Evolutionary conservation across 2,329 filamentous ascomycete species (phyloP), one percentile per base, ranked within the genome.

Genomic region (Trichophyton benhamiae): DNA sequence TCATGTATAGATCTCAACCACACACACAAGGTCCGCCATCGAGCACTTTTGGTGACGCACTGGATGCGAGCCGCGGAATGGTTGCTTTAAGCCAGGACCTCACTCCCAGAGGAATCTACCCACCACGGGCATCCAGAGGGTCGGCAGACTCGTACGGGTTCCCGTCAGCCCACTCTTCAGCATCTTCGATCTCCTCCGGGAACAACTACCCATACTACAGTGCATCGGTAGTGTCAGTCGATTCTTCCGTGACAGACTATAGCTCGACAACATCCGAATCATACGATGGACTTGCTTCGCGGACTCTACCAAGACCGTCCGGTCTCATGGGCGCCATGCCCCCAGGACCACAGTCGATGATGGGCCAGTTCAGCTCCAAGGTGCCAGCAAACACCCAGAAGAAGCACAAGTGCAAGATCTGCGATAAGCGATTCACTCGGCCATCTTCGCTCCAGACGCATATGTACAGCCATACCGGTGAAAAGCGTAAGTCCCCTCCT

Each of bases 321-420:
- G 86, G 83, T 42, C 77, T 88, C 13, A 71, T 87, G 61, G 78
- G 78, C 49, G 84, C 81, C 62, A 81, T 86, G 36, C 89, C 90
- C 1, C 90, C 91, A 0, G 90, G 90, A 17, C 91, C 91, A 1
- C 89, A 95, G 72, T 95, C 91, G 0, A 96, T 99, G 91, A 99
- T 99, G 94, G 86, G 90, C 59, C 91, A 95, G 70, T 97, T 97
- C 78, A 96, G 89, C 76, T 96, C 92, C 65, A 96, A 96, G 77
- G 87, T 96, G 59, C 91, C 91, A 0, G 91, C 89, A 17, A 96
- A 90, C 77, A 94, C 92, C 8, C 91, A 96, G 73, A 97, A 97
- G 85, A 97, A 97, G 81, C 94, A 97, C 79, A 96, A 96, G 80
- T 97, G 92, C 83, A 96, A 96, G 78, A 89, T 97, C 63, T 97